These are phyloP conservation scores for Parietichytrium sp. DNA, from an alignment of 108 stramenopile genomes.

Conservation along the genomic window DNA sequence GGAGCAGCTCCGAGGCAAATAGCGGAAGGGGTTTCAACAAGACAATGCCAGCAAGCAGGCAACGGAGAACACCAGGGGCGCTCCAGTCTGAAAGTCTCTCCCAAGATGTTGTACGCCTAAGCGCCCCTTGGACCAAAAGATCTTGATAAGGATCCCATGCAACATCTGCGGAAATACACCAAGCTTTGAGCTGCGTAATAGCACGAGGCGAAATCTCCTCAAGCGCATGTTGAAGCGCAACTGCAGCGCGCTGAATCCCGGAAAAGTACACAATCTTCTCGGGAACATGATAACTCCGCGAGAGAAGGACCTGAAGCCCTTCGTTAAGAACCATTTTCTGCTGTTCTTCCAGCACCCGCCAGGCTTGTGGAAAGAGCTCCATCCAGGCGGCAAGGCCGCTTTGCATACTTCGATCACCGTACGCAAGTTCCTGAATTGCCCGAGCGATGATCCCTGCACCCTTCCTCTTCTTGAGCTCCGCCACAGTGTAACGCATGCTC, in stretches of 20 bases:
- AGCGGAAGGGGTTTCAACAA: conserved; percentile 3
- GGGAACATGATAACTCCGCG: not conserved
- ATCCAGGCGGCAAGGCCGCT: not conserved
- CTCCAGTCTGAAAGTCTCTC: not conserved
- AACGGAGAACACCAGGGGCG: not conserved
- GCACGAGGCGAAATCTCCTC: not conserved
- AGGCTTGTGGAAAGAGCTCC: conserved; percentile 6
- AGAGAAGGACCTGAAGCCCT: not conserved
- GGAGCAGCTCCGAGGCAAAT: not conserved
- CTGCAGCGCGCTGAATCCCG: conserved; percentile 9
- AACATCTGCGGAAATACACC: not conserved
- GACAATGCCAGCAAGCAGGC: not conserved
- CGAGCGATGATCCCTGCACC: not conserved
- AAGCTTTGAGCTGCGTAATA: not conserved
- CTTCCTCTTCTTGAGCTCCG: not conserved
- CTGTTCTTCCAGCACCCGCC: conserved; percentile 24
- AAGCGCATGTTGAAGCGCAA: not conserved
- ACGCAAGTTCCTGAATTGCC: not conserved
- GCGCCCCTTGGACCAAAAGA: not conserved
- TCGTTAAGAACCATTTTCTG: conserved; percentile 35
- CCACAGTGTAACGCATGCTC: not conserved
- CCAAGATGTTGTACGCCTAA: conserved; percentile 5
- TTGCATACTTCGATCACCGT: not conserved
- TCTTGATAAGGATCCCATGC: conserved; percentile 19
- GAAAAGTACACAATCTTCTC: not conserved